Base-by-base conservation (phyloP, 176 grass and related monocot species). In the Rhynchospora breviuscula region DNA sequence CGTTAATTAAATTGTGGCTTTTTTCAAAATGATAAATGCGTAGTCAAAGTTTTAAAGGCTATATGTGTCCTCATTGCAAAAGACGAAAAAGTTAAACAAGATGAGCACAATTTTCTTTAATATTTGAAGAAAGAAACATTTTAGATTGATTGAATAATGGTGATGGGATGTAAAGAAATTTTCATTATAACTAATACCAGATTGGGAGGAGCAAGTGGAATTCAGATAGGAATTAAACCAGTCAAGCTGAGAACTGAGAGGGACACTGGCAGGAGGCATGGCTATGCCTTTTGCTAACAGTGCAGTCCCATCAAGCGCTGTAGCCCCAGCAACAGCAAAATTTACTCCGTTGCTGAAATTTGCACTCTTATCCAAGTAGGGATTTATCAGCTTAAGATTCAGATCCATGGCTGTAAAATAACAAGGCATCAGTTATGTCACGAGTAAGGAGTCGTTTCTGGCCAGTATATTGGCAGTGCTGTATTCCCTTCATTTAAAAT, bases 281-380 rank as follows among this genome's bases (percentile, higher is more conserved):
- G 76, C 22, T 23, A 91, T 51, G 15, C 89, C 87, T 19, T 81
- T 83, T 64, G 76, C 59, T 85, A 91, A 65, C 53, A 98, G 83
- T 46, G 49, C 57, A 4, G 67, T 51, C 26, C 84, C 33, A 83
- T 98, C 92, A 0, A 98, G 88, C 3, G 95, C 95, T 14, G 95
- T 94, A 13, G 92, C 90, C 0, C 95, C 95, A 17, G 95, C 95
- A 31, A 98, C 95, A 35, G 92, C 95, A 74, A 98, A 97, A 85
- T 97, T 97, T 23, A 84, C 92, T 69, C 95, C 92, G 25, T 56
- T 84, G 44, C 64, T 81, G 74, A 94, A 94, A 84, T 93, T 69
- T 4, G 92, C 90, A 9, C 14, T 76, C 56, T 90, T 88, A 35
- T 93, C 88, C 85, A 94, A 67, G 85, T 94, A 98, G 10, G 95